Conservation (phyloP, 139 green algal species). For the Dunaliella primolecta region DNA sequence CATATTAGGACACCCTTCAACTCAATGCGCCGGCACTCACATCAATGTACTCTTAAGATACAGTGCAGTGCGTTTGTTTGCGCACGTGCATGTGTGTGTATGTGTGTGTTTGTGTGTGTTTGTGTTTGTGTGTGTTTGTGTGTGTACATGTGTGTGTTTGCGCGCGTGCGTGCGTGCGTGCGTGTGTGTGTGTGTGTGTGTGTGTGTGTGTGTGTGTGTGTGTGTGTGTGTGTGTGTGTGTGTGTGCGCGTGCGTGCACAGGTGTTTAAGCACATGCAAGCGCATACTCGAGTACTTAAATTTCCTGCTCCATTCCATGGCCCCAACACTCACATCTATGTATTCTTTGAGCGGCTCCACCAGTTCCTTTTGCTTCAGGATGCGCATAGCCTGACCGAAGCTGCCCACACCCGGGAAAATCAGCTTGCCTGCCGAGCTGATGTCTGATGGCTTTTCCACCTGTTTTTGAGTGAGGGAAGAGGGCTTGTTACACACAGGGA, state of each 20-base stretch:
- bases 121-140: background rate
- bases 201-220: background rate
- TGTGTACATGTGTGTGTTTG: background rate
- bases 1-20: background rate
- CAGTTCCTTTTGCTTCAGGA: constrained; percentile 65
- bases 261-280: background rate
- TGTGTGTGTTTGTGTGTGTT: background rate
- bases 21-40: background rate
- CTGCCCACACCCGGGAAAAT: constrained; percentile 96
- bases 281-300: background rate
- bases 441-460: constrained; percentile 70
- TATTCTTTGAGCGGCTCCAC: constrained; percentile 81
- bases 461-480: too few species aligned
- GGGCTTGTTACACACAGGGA: too few species aligned
- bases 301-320: background rate
- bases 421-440: constrained; percentile 69
- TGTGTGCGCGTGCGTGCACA: background rate
- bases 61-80: background rate
- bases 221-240: background rate
- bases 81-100: background rate
- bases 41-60: background rate
- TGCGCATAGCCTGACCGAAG: constrained; percentile 87
- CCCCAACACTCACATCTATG: constrained; percentile 53
- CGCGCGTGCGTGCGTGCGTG: background rate
- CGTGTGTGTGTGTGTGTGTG: background rate